A percentile compares a stretch with the other conserved stretches of the same genome.
These are phyloP conservation scores for Leucocoprinus birnbaumii DNA, from an alignment of 768 basidiomycete species.

Conservation along the genomic window DNA sequence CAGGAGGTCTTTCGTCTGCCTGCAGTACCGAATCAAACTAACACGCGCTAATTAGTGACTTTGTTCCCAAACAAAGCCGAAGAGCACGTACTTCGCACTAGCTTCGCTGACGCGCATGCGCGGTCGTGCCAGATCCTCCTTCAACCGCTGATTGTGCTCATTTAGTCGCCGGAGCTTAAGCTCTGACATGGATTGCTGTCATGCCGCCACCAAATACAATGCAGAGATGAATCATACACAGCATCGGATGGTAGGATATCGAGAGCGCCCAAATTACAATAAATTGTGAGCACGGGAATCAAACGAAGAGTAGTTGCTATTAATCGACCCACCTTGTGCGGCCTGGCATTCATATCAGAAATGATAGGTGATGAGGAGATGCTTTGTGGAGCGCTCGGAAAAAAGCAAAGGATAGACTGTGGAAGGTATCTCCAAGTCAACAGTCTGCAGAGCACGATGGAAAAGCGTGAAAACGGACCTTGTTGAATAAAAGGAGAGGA, in stretches of 20 bases:
- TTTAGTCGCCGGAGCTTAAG: constrained; percentile 91
- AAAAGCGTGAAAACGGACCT: constrained; percentile 12
- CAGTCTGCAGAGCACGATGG: constrained; percentile 6
- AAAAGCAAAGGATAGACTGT: constrained; percentile 17
- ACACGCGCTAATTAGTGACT: background rate
- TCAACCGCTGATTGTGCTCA: constrained; percentile 89
- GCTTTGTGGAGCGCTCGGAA: constrained; percentile 12
- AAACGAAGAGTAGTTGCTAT: constrained; percentile 2
- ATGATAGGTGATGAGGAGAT: constrained; percentile 17
- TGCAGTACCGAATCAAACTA: constrained; percentile 93
- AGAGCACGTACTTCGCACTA: constrained; percentile 64
- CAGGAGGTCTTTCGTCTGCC: constrained; percentile 87
- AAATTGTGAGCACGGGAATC: constrained; percentile 10
- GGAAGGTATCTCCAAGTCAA: constrained; percentile 2
- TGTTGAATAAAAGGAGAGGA: constrained; percentile 19
- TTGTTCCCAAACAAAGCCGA: background rate
- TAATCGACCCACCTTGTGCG: constrained; percentile 54
- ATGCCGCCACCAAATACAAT: background rate
- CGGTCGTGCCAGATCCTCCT: constrained; percentile 88
- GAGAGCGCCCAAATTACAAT: constrained; percentile 4
- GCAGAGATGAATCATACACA: constrained; percentile 4
- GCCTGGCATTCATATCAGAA: constrained; percentile 64
- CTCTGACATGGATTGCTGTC: constrained; percentile 92
- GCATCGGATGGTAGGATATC: background rate
- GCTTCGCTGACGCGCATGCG: constrained; percentile 91